A percentile compares a stretch with the other conserved stretches of the same genome.
These are phyloP conservation scores for Tulasnella sp. DNA, from an alignment of 768 basidiomycete species.

Conservation along the genomic window DNA sequence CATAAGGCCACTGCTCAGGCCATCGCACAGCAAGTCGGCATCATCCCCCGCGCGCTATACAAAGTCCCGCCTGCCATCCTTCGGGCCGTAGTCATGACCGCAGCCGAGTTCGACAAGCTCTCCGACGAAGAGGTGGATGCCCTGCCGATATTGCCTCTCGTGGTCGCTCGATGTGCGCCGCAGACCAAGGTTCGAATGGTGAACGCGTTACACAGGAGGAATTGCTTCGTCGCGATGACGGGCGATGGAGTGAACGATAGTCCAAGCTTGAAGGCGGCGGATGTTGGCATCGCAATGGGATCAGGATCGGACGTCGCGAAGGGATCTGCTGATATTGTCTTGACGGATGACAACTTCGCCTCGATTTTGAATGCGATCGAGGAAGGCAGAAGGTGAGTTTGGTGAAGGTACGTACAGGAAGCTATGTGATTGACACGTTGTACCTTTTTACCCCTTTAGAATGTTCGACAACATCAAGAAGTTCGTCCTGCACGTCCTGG, in stretches of 20 bases:
- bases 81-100: constrained; percentile 8
- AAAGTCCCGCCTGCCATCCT: constrained; percentile 5
- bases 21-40: constrained; percentile 52
- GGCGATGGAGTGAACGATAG: constrained; percentile 51
- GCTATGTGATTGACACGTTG: not conserved
- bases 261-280: constrained; percentile 40
- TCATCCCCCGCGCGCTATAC: constrained; percentile 31
- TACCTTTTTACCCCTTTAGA: not conserved
- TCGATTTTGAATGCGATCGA: constrained; percentile 53
- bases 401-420: constrained; percentile 24
- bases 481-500: constrained; percentile 43
- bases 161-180: constrained; percentile 45
- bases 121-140: constrained; percentile 13
- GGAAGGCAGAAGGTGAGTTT: constrained; percentile 49
- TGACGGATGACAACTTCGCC: constrained; percentile 55
- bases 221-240: constrained; percentile 40
- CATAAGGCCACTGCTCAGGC: constrained; percentile 49
- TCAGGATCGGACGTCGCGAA: constrained; percentile 42
- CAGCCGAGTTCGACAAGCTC: constrained; percentile 12
- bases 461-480: constrained; percentile 46
- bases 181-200: constrained; percentile 51
- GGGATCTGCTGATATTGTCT: constrained; percentile 51
- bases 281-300: constrained; percentile 47
- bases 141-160: constrained; percentile 26
- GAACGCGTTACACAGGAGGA: constrained; percentile 38